Base-by-base conservation (phyloP, 2,329 filamentous ascomycete species). In the Apiospora rasikravindrae region DNA sequence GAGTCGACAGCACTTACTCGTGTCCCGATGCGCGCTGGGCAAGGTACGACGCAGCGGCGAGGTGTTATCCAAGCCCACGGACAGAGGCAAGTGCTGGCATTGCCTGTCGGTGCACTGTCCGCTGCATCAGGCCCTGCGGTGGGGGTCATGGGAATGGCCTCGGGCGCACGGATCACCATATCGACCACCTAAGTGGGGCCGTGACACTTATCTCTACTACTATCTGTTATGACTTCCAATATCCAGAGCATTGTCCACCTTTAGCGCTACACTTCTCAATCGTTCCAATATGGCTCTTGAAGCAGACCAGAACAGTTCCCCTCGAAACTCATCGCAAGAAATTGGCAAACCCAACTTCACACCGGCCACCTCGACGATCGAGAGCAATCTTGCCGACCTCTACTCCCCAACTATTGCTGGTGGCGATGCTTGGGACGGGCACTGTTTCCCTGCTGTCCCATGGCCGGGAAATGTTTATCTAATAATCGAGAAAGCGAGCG, bases 381-480 rank as follows among this genome's bases (percentile, higher is more conserved):
- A 44, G 16, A 37, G 29, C 37, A 37, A 67, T 22, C 22, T 14
- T 29, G 37, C n/a, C 22, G 2, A 16, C 37, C 8, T 44, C n/a
- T 22, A 29, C 16, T 19, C 64, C 16, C 33, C 61, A 8, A 66
- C 61, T 22, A 66, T 42, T 14, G 11, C n/a, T 22, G 22, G 64
- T 4, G 64, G 44, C 19, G 37, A 44, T 4, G 6, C 4, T 6
- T 67, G 37, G 37, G 37, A 67, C n/a, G 64, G 64, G 4, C 37
- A 67, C 33, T 42, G 26, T 10, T 44, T 44, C 22, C 10, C 37
- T 11, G 37, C 37, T 24, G 37, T 67, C 5, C 64, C 64, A 44
- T 67, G 64, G 64, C 64, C 37, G 64, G 64, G 64, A 2, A 67
- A 67, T 44, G 44, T n/a, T 22, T 67, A 67, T 22, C 44, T 67